Percentiles rank a stretch among this genome's conserved stretches.
Evolutionary conservation across 768 basidiomycete genomes (phyloP).

Genomic region (Suillus subaureus): DNA sequence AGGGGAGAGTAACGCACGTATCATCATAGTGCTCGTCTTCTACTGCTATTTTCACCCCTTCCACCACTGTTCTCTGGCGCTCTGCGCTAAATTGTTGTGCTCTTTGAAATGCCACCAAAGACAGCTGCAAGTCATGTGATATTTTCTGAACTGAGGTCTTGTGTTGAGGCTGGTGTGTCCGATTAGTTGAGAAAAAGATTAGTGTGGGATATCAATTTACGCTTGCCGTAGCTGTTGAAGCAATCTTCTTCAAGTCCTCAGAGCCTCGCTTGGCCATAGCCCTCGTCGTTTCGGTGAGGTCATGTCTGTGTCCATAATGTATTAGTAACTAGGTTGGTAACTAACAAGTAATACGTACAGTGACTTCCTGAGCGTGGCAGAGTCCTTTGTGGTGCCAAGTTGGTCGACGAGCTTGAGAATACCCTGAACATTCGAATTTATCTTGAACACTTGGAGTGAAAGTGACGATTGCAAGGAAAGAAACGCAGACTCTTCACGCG

Average conservation of each 20-base stretch:
- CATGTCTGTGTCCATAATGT: constrained; percentile 59
- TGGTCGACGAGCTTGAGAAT: constrained; percentile 97
- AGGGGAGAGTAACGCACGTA: background rate
- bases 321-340: constrained; percentile 4
- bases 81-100: constrained; percentile 91
- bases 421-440: constrained; percentile 95
- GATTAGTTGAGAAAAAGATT: background rate
- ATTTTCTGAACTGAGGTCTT: constrained; percentile 90
- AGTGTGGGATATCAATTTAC: constrained; percentile 40
- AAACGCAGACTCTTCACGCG: constrained; percentile 74
- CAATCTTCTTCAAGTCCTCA: constrained; percentile 89
- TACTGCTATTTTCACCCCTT: constrained; percentile 81
- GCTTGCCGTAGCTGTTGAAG: constrained; percentile 61
- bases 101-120: constrained; percentile 88
- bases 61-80: constrained; percentile 85
- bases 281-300: constrained; percentile 91
- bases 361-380: constrained; percentile 74
- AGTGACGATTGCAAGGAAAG: constrained; percentile 74
- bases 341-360: constrained; percentile 56
- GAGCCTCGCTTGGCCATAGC: constrained; percentile 94
- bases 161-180: constrained; percentile 59
- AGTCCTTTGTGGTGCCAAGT: constrained; percentile 84
- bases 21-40: constrained; percentile 52
- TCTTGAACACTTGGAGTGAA: constrained; percentile 96
- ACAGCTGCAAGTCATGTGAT: constrained; percentile 89